phyloP scores from a whole-genome alignment of 192 early-diverging fungal genomes.

The Backusella mclennaniae region DNA sequence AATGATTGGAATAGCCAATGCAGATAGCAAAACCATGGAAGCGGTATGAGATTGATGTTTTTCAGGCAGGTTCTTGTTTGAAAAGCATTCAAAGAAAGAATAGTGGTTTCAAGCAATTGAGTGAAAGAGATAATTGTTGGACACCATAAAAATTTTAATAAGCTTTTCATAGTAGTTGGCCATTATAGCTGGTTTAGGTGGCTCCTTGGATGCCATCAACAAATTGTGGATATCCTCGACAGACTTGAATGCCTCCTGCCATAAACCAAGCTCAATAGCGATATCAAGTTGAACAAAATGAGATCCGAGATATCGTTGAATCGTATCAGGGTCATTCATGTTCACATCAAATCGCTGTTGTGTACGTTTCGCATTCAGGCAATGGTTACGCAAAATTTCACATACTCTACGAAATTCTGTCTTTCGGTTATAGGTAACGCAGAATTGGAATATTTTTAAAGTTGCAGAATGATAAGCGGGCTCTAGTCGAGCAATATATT shows the following conservation, averaged over 20 bases:
- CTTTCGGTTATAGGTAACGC: slow-evolving; percentile 90
- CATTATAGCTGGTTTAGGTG: slow-evolving; percentile 92
- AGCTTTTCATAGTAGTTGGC: slow-evolving; percentile 99
- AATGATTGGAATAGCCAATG: slow-evolving; percentile 95
- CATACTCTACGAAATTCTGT: slow-evolving; percentile 98
- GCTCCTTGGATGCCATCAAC: slow-evolving; percentile 83
- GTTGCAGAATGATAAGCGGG: slow-evolving; percentile 87
- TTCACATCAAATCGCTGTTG: slow-evolving; percentile 93
- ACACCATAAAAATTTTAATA: slow-evolving; percentile 92
- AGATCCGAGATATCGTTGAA: slow-evolving; percentile 94
- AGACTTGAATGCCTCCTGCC: slow-evolving; percentile 97
- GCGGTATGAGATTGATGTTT: slow-evolving; percentile 89
- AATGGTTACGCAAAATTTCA: slow-evolving; percentile 92
- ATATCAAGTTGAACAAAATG: slow-evolving; percentile 95
- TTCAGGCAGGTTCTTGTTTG: slow-evolving; percentile 77
- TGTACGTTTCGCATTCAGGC: slow-evolving; percentile 85
- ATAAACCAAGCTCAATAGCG: slow-evolving; percentile 94
- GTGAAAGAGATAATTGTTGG: slow-evolving; percentile 96
- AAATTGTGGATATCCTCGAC: slow-evolving; percentile 97
- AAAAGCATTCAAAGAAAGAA: slow-evolving; percentile 70
- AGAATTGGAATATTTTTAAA: slow-evolving; percentile 93
- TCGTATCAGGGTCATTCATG: slow-evolving; percentile 91
- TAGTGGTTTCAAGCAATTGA: slow-evolving; percentile 95
- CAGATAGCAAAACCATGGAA: slow-evolving; percentile 89
- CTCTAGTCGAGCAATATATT: slow-evolving; percentile 95